Percentiles rank a stretch among this genome's conserved stretches.
phyloP scores from a whole-genome alignment of 2,329 filamentous ascomycete genomes.

The Cercospora sojina region DNA sequence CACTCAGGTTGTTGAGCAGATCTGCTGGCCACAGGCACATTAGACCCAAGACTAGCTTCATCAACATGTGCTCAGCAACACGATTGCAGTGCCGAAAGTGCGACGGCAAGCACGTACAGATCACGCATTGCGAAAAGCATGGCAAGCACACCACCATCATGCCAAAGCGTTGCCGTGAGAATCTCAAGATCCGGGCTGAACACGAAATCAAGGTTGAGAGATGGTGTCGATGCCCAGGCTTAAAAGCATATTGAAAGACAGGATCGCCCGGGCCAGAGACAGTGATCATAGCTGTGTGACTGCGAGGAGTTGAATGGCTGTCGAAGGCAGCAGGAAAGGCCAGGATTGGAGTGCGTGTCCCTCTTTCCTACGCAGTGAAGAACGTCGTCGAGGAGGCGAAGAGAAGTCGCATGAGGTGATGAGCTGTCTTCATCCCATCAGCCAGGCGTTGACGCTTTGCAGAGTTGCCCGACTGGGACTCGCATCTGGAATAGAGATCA shows the following conservation, averaged over 20 bases:
- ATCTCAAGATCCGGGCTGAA: not conserved
- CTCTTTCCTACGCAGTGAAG: not conserved
- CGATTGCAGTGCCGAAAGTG: not conserved
- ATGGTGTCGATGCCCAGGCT: not conserved
- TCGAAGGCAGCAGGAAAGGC: not conserved
- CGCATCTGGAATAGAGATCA: slow-evolving; percentile 71
- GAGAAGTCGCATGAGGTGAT: not conserved
- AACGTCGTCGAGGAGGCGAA: not conserved
- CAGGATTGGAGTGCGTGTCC: not conserved
- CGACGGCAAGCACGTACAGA: not conserved
- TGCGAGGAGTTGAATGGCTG: not conserved
- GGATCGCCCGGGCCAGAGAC: not conserved
- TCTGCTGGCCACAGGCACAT: not conserved
- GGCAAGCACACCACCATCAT: not conserved
- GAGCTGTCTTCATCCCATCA: slow-evolving; percentile 57
- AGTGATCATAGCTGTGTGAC: too few relatives aligned
- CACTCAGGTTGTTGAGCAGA: not conserved
- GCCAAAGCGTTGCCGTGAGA: not conserved
- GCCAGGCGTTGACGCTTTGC: slow-evolving; percentile 86
- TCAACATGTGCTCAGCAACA: not conserved
- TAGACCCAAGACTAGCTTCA: not conserved
- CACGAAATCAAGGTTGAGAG: not conserved
- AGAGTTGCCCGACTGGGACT: slow-evolving; percentile 83
- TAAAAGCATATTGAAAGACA: not conserved
- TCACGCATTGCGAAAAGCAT: not conserved